Conservation (phyloP, 805 yeast species). For the Cyberlindnera mycetangii region DNA sequence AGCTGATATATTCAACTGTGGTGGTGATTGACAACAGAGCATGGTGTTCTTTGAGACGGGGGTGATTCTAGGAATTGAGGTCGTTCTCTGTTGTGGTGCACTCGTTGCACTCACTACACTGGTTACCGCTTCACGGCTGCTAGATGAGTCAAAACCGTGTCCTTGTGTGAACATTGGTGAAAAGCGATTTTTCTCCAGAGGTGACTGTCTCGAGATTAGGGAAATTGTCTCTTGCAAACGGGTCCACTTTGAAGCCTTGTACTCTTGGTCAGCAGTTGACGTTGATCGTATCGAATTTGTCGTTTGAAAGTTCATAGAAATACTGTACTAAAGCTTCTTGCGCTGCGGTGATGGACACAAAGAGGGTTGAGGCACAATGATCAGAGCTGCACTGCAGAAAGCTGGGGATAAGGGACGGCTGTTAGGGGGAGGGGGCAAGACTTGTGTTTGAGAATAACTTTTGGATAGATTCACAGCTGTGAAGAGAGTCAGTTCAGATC, state of each 20-base stretch:
- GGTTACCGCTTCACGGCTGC: not conserved
- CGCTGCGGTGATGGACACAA: no score
- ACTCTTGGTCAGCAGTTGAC: conserved; percentile 1
- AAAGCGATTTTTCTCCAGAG: not conserved
- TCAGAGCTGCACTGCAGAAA: no score
- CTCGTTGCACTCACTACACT: no score
- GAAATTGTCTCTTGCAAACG: conserved; percentile 24
- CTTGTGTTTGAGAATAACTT: no score
- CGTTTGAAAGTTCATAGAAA: conserved; percentile 5
- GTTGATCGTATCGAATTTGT: conserved; percentile 1
- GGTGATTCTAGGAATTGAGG: conserved; percentile 18
- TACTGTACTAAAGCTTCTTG: no score
- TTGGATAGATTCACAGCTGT: no score
- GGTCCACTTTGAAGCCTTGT: conserved; percentile 23
- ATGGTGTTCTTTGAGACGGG: conserved; percentile 5
- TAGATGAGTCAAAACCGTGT: not conserved
- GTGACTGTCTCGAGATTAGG: conserved; percentile 8
- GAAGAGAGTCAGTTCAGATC: no score
- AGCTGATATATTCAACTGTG: no score
- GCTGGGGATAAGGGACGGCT: no score
- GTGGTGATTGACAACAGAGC: not conserved
- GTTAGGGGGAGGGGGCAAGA: no score
- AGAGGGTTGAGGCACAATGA: not conserved
- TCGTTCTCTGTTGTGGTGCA: conserved; percentile 19
- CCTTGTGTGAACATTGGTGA: conserved; percentile 4